Evolutionary conservation across 192 early-diverging fungal species (phyloP), one percentile per base, ranked within the genome.

Genomic region (Linnemannia hyalina): DNA sequence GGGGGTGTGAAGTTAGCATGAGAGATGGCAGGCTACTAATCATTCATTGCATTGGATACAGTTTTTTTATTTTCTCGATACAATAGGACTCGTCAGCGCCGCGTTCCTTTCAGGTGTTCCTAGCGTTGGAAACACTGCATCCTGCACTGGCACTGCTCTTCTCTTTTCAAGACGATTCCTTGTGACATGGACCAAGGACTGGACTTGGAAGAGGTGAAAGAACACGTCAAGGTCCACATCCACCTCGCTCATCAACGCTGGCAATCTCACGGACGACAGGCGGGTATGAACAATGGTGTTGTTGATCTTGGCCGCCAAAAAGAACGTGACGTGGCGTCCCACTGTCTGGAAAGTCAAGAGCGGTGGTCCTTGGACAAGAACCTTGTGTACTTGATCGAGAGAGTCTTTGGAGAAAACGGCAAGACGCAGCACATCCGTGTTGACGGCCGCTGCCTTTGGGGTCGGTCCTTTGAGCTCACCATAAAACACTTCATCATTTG

Each of bases 331-430:
- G 41, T 78, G n/a, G 9, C 70, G 70, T 18, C 77, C 77, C 40
- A 72, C 36, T 60, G 68, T 42, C 40, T 72, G 77, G 54, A 78
- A 78, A 44, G 76, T 57, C 52, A 72, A 9, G 6, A 78, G 52
- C 10, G 52, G 77, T 16, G n/a, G 70, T 40, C 52, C 70, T 35
- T 78, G 69, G 5, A 46, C 70, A 52, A 78, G 70, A 23, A 38
- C 42, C 5, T 57, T 78, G n/a, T 44, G 32, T 3, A 46, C 13
- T 26, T 72, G 49, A 26, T 78, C 70, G 7, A 78, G 52, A 10
- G 77, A 71, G 63, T 80, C 78, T 23, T 80, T 80, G 49, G 52
- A 60, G 54, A 79, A 79, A 18, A 70, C 60, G 23, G 77, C 77
- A 49, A 79, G 70, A n/a, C 70, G 77, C 23, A 79, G 77, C 4